Evolutionary conservation across 2,329 filamentous ascomycete genomes (phyloP).

Genomic region (Hypocrella siamensis): DNA sequence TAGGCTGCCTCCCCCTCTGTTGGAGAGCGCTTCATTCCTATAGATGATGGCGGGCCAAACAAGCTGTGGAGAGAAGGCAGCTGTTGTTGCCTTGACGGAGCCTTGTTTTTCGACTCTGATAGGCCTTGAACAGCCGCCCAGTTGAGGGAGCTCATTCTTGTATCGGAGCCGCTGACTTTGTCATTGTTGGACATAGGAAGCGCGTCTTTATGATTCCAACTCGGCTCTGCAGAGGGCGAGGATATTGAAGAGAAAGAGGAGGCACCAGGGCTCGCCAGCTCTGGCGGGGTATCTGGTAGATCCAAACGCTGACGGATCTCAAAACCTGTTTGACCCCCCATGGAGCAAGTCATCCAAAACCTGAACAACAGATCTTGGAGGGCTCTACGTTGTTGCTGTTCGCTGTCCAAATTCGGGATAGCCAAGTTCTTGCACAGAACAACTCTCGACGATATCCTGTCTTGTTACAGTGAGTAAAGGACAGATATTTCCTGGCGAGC

Average conservation of each 20-base stretch:
- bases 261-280: constrained; percentile 34
- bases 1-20: constrained; percentile 29
- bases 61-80: constrained; percentile 42
- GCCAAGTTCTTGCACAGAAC: no score
- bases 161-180: constrained; percentile 25
- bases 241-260: constrained; percentile 30
- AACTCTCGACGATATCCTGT: no score
- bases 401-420: not conserved
- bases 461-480: no score
- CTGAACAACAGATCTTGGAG: not conserved
- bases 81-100: constrained; percentile 28
- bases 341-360: constrained; percentile 22
- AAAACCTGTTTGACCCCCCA: constrained; percentile 37
- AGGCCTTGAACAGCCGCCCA: constrained; percentile 17
- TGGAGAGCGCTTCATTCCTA: constrained; percentile 28
- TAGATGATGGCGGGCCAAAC: constrained; percentile 31
- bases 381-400: not conserved
- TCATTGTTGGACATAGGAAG: constrained; percentile 46
- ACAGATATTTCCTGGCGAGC: no score
- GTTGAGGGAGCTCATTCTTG: constrained; percentile 22
- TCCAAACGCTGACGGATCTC: constrained; percentile 34
- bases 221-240: constrained; percentile 25
- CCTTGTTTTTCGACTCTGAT: constrained; percentile 16
- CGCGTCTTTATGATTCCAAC: constrained; percentile 23
- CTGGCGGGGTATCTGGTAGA: constrained; percentile 37